Evolutionary conservation across 2,329 filamentous ascomycete genomes (phyloP).

Genomic region (Didymella keratinophila): DNA sequence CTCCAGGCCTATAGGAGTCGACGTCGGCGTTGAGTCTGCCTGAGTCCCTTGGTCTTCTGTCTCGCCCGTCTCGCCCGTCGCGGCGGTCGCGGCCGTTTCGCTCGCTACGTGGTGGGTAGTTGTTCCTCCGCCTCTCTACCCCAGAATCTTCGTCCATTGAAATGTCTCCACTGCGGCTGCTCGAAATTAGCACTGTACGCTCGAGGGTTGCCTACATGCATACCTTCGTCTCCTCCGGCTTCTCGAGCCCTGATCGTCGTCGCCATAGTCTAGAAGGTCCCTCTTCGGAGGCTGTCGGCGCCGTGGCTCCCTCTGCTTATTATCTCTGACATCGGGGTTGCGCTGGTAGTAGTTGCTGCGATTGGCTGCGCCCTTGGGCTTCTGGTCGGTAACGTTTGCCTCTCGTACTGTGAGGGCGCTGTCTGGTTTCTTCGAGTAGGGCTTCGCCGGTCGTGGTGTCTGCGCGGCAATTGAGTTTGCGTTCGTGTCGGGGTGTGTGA

Average conservation of each 20-base stretch:
- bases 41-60: slow-evolving; percentile 21
- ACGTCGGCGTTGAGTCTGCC: slow-evolving; percentile 31
- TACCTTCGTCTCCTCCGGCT: slow-evolving; percentile 38
- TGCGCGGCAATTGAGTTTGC: slow-evolving; percentile 60
- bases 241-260: slow-evolving; percentile 32
- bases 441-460: slow-evolving; percentile 71
- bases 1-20: slow-evolving; percentile 44
- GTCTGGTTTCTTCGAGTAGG: slow-evolving; percentile 72
- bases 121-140: slow-evolving; percentile 34
- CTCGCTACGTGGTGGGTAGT: slow-evolving; percentile 4
- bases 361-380: slow-evolving; percentile 77
- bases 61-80: slow-evolving; percentile 30
- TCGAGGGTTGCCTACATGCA: not conserved
- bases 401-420: slow-evolving; percentile 75
- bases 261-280: slow-evolving; percentile 43
- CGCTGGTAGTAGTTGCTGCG: slow-evolving; percentile 91
- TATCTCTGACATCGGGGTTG: slow-evolving; percentile 80
- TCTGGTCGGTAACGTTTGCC: slow-evolving; percentile 78
- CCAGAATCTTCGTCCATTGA: slow-evolving; percentile 80
- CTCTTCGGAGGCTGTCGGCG: slow-evolving; percentile 59
- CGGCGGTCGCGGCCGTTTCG: slow-evolving; percentile 10
- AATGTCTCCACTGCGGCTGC: slow-evolving; percentile 66
- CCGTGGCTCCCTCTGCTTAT: slow-evolving; percentile 54
- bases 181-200: slow-evolving; percentile 36
- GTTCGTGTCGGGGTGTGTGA: slow-evolving; percentile 60